Conservation (phyloP, 495 filamentous ascomycete genomes). For the Aspergillus baeticus region DNA sequence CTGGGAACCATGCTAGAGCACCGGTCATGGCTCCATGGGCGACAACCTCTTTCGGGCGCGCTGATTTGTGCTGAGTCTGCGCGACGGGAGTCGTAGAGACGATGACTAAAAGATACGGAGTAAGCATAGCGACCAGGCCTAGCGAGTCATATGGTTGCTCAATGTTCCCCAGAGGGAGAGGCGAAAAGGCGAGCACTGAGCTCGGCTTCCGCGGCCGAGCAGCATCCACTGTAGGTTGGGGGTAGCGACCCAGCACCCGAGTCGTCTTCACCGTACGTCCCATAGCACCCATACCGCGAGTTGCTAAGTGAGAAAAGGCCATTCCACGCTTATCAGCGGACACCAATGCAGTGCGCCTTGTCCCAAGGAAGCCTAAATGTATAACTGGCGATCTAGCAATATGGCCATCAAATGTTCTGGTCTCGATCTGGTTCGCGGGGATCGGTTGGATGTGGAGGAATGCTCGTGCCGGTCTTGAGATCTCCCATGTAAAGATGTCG, state of each 20-base stretch:
- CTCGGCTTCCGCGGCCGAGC: constrained; percentile 82
- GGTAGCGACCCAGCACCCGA: constrained; percentile 89
- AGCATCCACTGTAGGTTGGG: constrained; percentile 53
- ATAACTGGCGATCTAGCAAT: constrained; percentile 71
- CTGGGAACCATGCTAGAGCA: constrained; percentile 95
- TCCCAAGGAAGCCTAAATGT: constrained; percentile 94
- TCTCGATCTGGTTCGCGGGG: constrained; percentile 60
- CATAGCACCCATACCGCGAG: constrained; percentile 81
- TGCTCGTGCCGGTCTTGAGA: constrained; percentile 71
- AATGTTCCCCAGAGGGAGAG: constrained; percentile 87
- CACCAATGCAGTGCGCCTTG: constrained; percentile 90
- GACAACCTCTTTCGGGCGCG: constrained; percentile 84
- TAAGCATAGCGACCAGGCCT: constrained; percentile 93
- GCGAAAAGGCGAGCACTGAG: constrained; percentile 88
- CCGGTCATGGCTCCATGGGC: constrained; percentile 89
- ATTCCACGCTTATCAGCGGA: constrained; percentile 96
- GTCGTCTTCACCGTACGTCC: constrained; percentile 85
- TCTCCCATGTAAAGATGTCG: constrained; percentile 96
- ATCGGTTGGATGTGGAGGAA: constrained; percentile 87
- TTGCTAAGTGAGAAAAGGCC: constrained; percentile 97
- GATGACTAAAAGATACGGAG: constrained; percentile 91
- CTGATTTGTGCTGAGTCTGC: constrained; percentile 91
- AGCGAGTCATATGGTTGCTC: constrained; percentile 84
- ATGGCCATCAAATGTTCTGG: constrained; percentile 76
- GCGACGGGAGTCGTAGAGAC: constrained; percentile 95